phyloP scores from a whole-genome alignment of 139 green algal species.

The Haematococcus sp. region DNA sequence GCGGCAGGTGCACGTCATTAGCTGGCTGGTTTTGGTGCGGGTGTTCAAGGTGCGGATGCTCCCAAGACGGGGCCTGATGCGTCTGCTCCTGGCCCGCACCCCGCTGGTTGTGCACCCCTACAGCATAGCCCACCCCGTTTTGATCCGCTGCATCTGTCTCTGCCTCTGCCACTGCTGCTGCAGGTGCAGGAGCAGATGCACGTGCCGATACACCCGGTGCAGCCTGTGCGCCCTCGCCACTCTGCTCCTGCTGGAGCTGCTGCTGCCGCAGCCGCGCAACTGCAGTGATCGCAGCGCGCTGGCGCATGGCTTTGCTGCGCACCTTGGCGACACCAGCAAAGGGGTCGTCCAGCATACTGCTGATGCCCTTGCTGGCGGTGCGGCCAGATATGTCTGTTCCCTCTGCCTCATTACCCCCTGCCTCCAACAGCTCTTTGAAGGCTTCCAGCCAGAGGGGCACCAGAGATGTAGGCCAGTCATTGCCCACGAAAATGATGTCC shows the following conservation, averaged over 20 bases:
- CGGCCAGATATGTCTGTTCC: not conserved
- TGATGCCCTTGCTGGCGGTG: not conserved
- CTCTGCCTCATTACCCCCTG: not conserved
- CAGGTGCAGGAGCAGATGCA: slow-evolving; percentile 9
- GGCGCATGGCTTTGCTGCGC: not conserved
- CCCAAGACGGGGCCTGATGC: too few species aligned
- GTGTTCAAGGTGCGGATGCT: not conserved
- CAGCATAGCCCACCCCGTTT: not conserved
- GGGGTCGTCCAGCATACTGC: not conserved
- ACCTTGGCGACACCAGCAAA: not conserved
- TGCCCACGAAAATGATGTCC: slow-evolving; percentile 54
- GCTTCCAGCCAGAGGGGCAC: slow-evolving; percentile 56
- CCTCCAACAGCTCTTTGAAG: slow-evolving; percentile 26
- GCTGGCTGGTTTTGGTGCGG: slow-evolving; percentile 5
- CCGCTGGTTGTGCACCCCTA: not conserved
- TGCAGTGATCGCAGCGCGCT: not conserved
- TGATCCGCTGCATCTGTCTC: not conserved
- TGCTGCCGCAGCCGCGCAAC: slow-evolving; percentile 1
- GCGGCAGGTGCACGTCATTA: not conserved
- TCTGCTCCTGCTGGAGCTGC: not conserved
- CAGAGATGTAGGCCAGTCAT: slow-evolving; percentile 60
- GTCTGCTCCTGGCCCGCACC: too few species aligned
- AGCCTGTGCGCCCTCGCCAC: not conserved
- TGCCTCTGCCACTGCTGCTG: not conserved
- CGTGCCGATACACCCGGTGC: not conserved